A percentile compares a stretch with the other conserved stretches of the same genome.
These are phyloP conservation scores for Phytophthora megakarya DNA, from an alignment of 352 stramenopile species.

Conservation along the genomic window DNA sequence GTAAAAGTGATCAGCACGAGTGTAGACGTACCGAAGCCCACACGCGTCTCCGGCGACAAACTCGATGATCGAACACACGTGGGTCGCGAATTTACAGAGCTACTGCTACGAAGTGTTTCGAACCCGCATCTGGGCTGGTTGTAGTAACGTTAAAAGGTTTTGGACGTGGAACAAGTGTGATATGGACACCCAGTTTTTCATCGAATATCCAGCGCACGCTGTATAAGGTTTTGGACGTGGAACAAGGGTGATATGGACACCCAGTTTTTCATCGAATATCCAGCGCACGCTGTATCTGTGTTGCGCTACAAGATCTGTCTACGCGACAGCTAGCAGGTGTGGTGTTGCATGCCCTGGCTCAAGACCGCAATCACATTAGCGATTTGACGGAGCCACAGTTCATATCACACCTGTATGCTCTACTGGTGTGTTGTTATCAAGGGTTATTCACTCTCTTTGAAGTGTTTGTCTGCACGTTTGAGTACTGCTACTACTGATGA, in stretches of 20 bases:
- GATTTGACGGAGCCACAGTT: constrained; percentile 62
- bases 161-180: constrained; percentile 7
- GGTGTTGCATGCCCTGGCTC: constrained; percentile 53
- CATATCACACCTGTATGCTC: constrained; percentile 49
- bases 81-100: constrained; percentile 36
- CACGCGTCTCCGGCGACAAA: constrained; percentile 10
- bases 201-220: too few relatives aligned
- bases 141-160: constrained; percentile 28
- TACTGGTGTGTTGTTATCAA: constrained; percentile 70
- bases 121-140: neutral
- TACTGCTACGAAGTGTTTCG: constrained; percentile 34
- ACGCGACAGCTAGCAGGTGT: constrained; percentile 59
- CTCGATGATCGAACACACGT: constrained; percentile 37
- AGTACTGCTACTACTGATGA: too few relatives aligned
- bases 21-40: constrained; percentile 3
- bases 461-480: too few relatives aligned
- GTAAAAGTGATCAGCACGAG: neutral
- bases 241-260: constrained; percentile 9
- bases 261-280: constrained; percentile 14
- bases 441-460: constrained; percentile 45
- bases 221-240: constrained; percentile 19
- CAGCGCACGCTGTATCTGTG: constrained; percentile 41
- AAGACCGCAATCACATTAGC: constrained; percentile 29
- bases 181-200: constrained; percentile 21
- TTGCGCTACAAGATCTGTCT: constrained; percentile 45